A percentile compares a stretch with the other conserved stretches of the same genome.
phyloP scores from a whole-genome alignment of 495 filamentous ascomycete species.

The Beverwykella pulmonaria region DNA sequence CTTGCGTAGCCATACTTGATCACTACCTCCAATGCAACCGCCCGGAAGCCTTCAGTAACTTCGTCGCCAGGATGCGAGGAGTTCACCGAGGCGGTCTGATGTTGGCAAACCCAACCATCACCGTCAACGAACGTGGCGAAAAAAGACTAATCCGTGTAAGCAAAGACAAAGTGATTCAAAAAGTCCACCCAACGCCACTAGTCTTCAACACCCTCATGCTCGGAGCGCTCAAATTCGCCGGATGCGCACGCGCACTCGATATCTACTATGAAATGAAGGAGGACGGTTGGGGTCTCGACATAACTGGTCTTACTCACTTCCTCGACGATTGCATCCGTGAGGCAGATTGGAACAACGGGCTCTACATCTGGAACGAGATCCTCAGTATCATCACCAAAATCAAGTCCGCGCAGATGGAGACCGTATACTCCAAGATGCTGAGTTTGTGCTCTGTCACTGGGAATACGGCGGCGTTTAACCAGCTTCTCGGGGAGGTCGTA shows the following conservation, averaged over 20 bases:
- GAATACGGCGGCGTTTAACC: conserved; percentile 19
- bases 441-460: conserved; percentile 21
- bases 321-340: conserved; percentile 39
- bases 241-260: conserved; percentile 39
- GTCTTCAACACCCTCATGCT: conserved; percentile 42
- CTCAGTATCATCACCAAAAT: conserved; percentile 4
- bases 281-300: conserved; percentile 45
- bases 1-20: conserved; percentile 56
- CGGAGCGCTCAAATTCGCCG: conserved; percentile 43
- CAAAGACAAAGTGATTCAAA: conserved; percentile 42
- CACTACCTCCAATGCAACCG: conserved; percentile 51
- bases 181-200: conserved; percentile 41
- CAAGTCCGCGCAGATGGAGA: conserved; percentile 3
- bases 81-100: conserved; percentile 32
- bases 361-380: conserved; percentile 41
- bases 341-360: conserved; percentile 37
- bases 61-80: conserved; percentile 41
- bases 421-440: conserved; percentile 27
- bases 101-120: conserved; percentile 40
- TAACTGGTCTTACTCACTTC: conserved; percentile 35
- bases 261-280: conserved; percentile 42
- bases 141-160: conserved; percentile 30
- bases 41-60: conserved; percentile 33
- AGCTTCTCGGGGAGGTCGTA: conserved; percentile 1
- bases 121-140: conserved; percentile 35